Evolutionary conservation across 2,329 filamentous ascomycete genomes (phyloP), one percentile per base, ranked within the genome.

Genomic region (Colletotrichum horii): DNA sequence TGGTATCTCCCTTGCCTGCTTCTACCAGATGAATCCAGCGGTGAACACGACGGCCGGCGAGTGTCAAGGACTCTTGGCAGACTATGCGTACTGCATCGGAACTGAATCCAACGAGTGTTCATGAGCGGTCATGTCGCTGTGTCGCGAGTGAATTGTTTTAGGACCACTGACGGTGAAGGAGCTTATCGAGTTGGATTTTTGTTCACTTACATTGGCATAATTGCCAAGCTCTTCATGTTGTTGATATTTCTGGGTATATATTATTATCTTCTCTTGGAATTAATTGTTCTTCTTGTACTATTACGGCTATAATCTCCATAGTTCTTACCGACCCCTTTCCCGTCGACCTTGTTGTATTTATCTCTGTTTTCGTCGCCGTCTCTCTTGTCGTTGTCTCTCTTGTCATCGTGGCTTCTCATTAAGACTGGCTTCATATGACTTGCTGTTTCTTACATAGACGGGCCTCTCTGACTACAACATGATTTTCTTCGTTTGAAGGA

Each of bases 41-140:
- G 22, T 66, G 62, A 66, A 66, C 16, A 66, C 62, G 11, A 24
- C 15, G 22, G 62, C 36, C 3, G 62, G 24, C 1, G 48, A 68
- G 19, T 58, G 48, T n/a, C 48, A 55, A 32, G 48, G 48, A 15
- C 3, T 67, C 26, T 32, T n/a, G 65, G 19, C 28, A 26, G 65
- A 38, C 1, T 67, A 67, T 56, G 65, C 65, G 11, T 67, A 67
- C 3, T 36, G 66, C 38, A 28, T 68, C 19, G 62, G 62, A 14
- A 30, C 36, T 8, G 12, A 66, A 19, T 8, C 22, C 4, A 28
- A 19, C 26, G 55, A 24, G 55, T 58, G 55, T 58, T 28, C 55
- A 6, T 58, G 19, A 58, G 38, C 2, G 38, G 9, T n/a, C 38
- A 48, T 0, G 38, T n/a, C 38, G 5, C 38, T 48, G 38, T 48